These are phyloP conservation scores for Staphylotrichum longicolle DNA, from an alignment of 495 filamentous ascomycete species.

Conservation along the genomic window DNA sequence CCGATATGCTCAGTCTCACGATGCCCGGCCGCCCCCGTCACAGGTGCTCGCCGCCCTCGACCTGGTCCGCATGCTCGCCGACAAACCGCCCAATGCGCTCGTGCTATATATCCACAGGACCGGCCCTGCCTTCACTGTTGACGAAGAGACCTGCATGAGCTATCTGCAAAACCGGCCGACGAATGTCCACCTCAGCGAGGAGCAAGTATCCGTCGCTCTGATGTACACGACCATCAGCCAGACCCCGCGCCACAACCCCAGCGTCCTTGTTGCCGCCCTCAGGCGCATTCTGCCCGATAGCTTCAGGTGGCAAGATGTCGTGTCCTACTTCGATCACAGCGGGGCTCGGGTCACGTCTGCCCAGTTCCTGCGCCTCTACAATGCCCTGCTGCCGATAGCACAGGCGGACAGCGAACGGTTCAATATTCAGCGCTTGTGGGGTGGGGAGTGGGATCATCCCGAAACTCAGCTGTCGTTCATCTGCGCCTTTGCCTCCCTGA, in stretches of 20 bases:
- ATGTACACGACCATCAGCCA: slow-evolving; percentile 72
- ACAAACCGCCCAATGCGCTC: slow-evolving; percentile 62
- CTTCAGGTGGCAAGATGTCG: slow-evolving; percentile 78
- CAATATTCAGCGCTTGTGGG: slow-evolving; percentile 86
- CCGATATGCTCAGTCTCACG: slow-evolving; percentile 59
- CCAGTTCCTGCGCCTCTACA: slow-evolving; percentile 78
- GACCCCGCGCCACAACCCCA: slow-evolving; percentile 69
- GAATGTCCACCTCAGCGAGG: slow-evolving; percentile 69
- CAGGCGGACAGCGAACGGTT: slow-evolving; percentile 50
- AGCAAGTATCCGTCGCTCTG: slow-evolving; percentile 76
- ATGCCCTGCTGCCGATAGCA: slow-evolving; percentile 68
- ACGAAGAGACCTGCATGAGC: slow-evolving; percentile 47
- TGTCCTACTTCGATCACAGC: slow-evolving; percentile 80
- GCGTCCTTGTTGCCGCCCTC: slow-evolving; percentile 63
- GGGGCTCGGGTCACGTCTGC: slow-evolving; percentile 67
- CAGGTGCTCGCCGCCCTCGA: slow-evolving; percentile 73
- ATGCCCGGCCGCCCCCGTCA: slow-evolving; percentile 60
- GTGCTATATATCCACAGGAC: slow-evolving; percentile 72
- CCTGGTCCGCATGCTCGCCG: slow-evolving; percentile 63
- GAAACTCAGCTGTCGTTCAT: slow-evolving; percentile 89
- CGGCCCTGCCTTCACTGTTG: slow-evolving; percentile 58
- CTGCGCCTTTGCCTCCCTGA: slow-evolving; percentile 69
- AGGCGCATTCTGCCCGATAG: slow-evolving; percentile 47
- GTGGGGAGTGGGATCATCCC: slow-evolving; percentile 80
- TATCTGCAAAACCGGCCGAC: slow-evolving; percentile 65